phyloP scores from a whole-genome alignment of 768 basidiomycete genomes.

The Steccherinum ochraceum region DNA sequence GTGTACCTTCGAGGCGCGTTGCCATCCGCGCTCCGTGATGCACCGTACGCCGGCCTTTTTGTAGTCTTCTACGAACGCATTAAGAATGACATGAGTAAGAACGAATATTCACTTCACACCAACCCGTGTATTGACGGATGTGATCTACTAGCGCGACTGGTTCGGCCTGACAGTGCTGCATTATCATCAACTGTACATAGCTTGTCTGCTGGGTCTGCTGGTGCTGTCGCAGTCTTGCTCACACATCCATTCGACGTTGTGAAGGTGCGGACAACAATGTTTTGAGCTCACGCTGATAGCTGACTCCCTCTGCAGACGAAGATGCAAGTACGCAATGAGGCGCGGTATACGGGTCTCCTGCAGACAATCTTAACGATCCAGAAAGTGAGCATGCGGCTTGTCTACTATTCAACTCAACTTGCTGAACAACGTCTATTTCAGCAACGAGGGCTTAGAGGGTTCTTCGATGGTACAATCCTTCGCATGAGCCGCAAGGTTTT shows the following conservation, averaged over 20 bases:
- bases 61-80: slow-evolving; percentile 83
- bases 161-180: slow-evolving; percentile 34
- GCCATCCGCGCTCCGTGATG: slow-evolving; percentile 88
- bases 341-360: slow-evolving; percentile 64
- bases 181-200: slow-evolving; percentile 52
- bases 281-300: background rate
- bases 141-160: slow-evolving; percentile 21
- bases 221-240: slow-evolving; percentile 73
- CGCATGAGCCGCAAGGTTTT: slow-evolving; percentile 81
- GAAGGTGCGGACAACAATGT: slow-evolving; percentile 47
- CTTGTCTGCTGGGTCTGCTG: slow-evolving; percentile 71
- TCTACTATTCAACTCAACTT: background rate
- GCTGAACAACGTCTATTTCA: slow-evolving; percentile 22
- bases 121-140: background rate
- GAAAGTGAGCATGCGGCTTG: slow-evolving; percentile 39
- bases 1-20: slow-evolving; percentile 83
- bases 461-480: slow-evolving; percentile 82
- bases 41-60: slow-evolving; percentile 90
- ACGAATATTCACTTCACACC: background rate
- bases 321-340: slow-evolving; percentile 82
- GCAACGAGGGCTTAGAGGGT: slow-evolving; percentile 77
- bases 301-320: slow-evolving; percentile 62
- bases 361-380: slow-evolving; percentile 63
- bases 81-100: slow-evolving; percentile 65
- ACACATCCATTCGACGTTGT: slow-evolving; percentile 95